Evolutionary conservation across 164 flowering plant species (phyloP), one percentile per base, ranked within the genome.

Genomic region (Berberis vulgaris): DNA sequence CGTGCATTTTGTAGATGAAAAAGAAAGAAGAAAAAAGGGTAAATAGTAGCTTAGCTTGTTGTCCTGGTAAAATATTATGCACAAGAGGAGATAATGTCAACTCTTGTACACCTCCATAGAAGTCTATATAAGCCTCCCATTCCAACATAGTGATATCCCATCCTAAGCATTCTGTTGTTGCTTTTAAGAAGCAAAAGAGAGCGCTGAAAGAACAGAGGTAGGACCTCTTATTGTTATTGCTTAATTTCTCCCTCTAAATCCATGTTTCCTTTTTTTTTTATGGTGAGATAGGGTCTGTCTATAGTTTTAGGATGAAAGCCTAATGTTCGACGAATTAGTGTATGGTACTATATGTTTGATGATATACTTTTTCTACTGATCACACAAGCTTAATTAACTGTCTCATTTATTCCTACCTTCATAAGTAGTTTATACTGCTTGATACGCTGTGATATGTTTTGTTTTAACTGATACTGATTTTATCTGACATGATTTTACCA

Each of bases 61-160:
- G 4, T 11, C 47, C 6, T 63, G 65, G 47, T 52, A 38, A 54
- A 11, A 52, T 41, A 63, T 7, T n/a, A 9, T 42, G 12, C 7
- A 49, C 12, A 45, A 5, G 11, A n/a, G 4, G 7, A 40, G 43
- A 40, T 50, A 41, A 63, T 63, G 65, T 63, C 65, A 63, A 63
- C 65, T 63, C 53, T 46, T 11, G 6, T 49, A 2, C 40, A 9
- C 12, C 38, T 6, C 46, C 42, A 52, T 6, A 11, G 6, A 11
- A 49, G 13, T 52, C 10, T 52, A 52, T 52, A 52, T 52, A 26
- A 12, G 13, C 55, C 65, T 55, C 58, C 12, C 47, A 61, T 68
- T 62, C 55, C 13, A 42, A 41, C 45, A n/a, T 12, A 2, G 8
- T 45, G 9, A 43, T 38, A 45, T 56, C 45, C 47, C 65, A 45